Evolutionary conservation across 2,329 filamentous ascomycete genomes (phyloP), one percentile per base, ranked within the genome.

Genomic region (Aspergillus udagawae): DNA sequence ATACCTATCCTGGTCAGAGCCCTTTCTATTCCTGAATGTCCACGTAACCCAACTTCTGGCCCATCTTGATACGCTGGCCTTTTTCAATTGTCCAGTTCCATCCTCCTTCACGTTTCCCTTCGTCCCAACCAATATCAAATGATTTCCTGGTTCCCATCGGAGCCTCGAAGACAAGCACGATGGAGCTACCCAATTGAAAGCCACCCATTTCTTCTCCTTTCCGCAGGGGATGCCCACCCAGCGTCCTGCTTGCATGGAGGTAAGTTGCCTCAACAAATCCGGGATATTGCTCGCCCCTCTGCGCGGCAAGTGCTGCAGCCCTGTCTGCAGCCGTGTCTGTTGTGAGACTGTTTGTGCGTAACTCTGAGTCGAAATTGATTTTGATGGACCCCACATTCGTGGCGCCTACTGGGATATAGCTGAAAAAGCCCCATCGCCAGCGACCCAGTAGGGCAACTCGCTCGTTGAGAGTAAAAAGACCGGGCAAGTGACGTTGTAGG

Each of bases 391-490:
- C 94, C 48, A 99, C 94, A 68, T 99, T 99, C 23, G 94, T 99
- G 7, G 94, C 94, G 61, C 94, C 94, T 35, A 99, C 94, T 14
- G 95, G 92, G 0, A 91, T 93, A 77, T 92, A 97, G 64, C 88
- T 90, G 81, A 99, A 99, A 83, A 99, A 97, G 20, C 94, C 94
- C 84, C 91, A 95, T 55, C 92, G 89, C 94, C 94, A 99, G 57
- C 92, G 85, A 20, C 94, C 94, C 1, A 99, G 82, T 0, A 99
- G 84, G 1, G 96, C 94, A 25, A 99, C 91, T 54, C 94, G 87
- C 77, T 99, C 94, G 75, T 99, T 99, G 21, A 99, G 82, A 0
- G 93, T 97, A 78, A 99, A 99, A 1, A 99, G 85, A 1, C 93
- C 93, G 0, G 94, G 94, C 0, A 99, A 82, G 0, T 90, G 96